Conservation (phyloP, 768 basidiomycete species). For the Royoungia palumana region DNA sequence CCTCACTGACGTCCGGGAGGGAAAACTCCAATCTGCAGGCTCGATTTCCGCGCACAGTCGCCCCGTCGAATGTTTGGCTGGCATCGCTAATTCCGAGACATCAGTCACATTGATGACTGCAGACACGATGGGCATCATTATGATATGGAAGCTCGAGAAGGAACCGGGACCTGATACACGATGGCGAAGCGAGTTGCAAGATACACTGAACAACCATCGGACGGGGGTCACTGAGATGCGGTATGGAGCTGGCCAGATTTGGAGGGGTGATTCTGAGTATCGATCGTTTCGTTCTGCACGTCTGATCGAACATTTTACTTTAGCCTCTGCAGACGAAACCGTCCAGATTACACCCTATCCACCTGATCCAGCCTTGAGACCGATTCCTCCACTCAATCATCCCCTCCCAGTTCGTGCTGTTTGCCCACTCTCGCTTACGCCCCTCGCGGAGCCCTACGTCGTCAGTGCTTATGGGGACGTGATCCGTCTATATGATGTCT, state of each 20-base stretch:
- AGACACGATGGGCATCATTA: conserved; percentile 91
- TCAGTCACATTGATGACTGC: conserved; percentile 68
- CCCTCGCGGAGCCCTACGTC: conserved; percentile 67
- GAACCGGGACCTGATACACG: conserved; percentile 39
- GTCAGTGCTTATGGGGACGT: conserved; percentile 83
- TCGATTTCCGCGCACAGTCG: conserved; percentile 83
- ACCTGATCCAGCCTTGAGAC: conserved; percentile 33
- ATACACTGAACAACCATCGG: conserved; percentile 69
- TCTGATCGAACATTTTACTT: conserved; percentile 1
- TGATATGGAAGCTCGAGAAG: conserved; percentile 65
- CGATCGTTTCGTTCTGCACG: neutral
- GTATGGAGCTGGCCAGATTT: conserved; percentile 68
- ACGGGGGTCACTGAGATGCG: conserved; percentile 77
- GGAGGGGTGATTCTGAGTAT: conserved; percentile 63
- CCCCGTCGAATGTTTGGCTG: conserved; percentile 78
- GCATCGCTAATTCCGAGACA: conserved; percentile 43
- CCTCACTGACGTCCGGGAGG: conserved; percentile 44
- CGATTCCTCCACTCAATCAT: conserved; percentile 53
- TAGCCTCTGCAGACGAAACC: conserved; percentile 89
- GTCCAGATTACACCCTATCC: conserved; percentile 58
- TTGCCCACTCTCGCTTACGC: conserved; percentile 62
- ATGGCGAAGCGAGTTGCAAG: conserved; percentile 49
- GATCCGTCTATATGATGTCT: conserved; percentile 78
- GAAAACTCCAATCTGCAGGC: conserved; percentile 49
- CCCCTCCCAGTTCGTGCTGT: conserved; percentile 67